Evolutionary conservation across 805 yeast genomes (phyloP), one percentile per base, ranked within the genome.

Genomic region (Candida cerambycidarum): DNA sequence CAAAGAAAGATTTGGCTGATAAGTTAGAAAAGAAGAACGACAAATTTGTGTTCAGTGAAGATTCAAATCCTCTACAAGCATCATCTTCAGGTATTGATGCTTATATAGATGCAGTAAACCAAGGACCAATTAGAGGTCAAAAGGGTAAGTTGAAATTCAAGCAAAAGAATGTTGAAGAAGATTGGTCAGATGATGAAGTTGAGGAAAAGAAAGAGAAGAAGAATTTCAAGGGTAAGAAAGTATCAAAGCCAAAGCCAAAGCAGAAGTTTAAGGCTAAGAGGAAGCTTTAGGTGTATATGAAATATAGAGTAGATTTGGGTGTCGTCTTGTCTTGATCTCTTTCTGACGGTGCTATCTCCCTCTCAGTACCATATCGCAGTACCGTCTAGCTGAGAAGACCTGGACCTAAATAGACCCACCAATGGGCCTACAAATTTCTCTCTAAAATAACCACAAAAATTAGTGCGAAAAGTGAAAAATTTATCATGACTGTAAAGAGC

Each of bases 121-220:
- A 85, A 54, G 97, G 93, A 17, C 98, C 98, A 23, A 81, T 89
- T 3, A 83, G 96, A 65, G 97, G 97, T 45, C 97, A 88, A 71
- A 81, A 80, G 69, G 90, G 90, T 65, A 89, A 81, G 69, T 78
- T 92, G 75, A 92, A 89, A 67, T 92, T 80, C 70, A 87, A 85
- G 67, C 81, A 84, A 61, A 76, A 80, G 38, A 71, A 73, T 41
- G 71, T 67, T 16, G 75, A 76, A 16, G 79, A 76, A 28, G 58
- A 61, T 53, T 61, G 62, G 43, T 78, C 71, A 37, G 83, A 75
- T 46, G 69, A 63, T 28, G 69, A 61, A 21, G 23, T 6, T 32
- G 81, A 75, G 32, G n/a, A n/a, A n/a, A n/a, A n/a, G n/a, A n/a
- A n/a, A n/a, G n/a, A n/a, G 29, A 17, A 25, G 14, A 36, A 24